These are phyloP conservation scores for Calonectria multiphialidica DNA, from an alignment of 2,329 filamentous ascomycete genomes.

Conservation along the genomic window DNA sequence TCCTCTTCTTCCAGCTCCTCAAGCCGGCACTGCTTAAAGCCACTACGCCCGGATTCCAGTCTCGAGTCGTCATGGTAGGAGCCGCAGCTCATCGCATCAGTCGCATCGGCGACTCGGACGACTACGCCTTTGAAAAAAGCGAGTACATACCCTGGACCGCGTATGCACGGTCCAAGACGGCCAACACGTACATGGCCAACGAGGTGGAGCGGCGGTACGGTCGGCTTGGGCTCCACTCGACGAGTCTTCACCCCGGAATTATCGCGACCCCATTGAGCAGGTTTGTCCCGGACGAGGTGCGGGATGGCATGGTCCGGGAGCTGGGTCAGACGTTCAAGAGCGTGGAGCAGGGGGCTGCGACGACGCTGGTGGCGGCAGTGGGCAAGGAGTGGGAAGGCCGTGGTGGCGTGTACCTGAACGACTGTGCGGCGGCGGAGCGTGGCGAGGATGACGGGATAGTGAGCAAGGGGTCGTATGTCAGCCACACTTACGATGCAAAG, in stretches of 20 bases:
- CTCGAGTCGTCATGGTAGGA: conserved; percentile 60
- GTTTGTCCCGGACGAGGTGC: background rate
- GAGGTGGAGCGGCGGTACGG: conserved; percentile 33
- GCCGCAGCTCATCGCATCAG: conserved; percentile 53
- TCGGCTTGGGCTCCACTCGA: conserved; percentile 16
- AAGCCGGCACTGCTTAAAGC: conserved; percentile 55
- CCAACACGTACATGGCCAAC: conserved; percentile 35
- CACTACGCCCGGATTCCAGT: conserved; percentile 53
- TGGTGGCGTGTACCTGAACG: conserved; percentile 23
- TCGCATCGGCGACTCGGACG: conserved; percentile 27
- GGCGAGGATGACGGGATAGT: conserved; percentile 2
- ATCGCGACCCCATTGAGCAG: conserved; percentile 13
- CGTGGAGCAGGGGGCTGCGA: conserved; percentile 25
- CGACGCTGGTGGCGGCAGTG: conserved; percentile 15
- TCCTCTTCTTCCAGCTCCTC: conserved; percentile 51
- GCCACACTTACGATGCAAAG: conserved; percentile 21
- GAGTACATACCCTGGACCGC: conserved; percentile 28
- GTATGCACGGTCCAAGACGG: conserved; percentile 35
- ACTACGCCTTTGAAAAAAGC: conserved; percentile 28
- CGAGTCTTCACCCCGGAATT: conserved; percentile 32
- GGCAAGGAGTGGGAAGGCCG: conserved; percentile 27
- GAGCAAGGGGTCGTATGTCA: conserved; percentile 11
- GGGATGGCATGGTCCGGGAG: background rate
- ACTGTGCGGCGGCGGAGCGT: conserved; percentile 10
- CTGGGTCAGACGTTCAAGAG: background rate